These are phyloP conservation scores for Pseudogymnoascus sp. DNA, from an alignment of 2,329 filamentous ascomycete species.

Conservation along the genomic window DNA sequence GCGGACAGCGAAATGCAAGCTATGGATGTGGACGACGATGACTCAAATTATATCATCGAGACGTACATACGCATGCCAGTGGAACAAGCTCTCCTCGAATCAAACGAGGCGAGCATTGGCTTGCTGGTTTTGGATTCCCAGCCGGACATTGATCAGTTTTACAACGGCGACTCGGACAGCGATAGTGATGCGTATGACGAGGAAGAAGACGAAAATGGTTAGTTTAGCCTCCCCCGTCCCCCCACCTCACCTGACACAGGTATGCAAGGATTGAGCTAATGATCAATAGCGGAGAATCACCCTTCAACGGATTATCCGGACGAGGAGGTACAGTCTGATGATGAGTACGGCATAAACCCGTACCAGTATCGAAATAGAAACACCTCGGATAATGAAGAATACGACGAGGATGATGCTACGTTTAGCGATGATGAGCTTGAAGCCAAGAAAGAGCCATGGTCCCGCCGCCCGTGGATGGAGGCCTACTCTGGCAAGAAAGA, in stretches of 20 bases:
- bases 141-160: conserved; percentile 49
- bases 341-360: conserved; percentile 52
- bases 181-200: conserved; percentile 51
- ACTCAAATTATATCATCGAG: conserved; percentile 57
- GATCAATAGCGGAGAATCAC: conserved; percentile 61
- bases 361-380: conserved; percentile 46
- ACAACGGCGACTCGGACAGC: conserved; percentile 49
- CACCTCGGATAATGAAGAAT: conserved; percentile 28
- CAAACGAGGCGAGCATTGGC: conserved; percentile 43
- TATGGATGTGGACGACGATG: conserved; percentile 38
- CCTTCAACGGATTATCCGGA: conserved; percentile 77
- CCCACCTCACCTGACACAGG: background rate
- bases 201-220: conserved; percentile 62
- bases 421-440: conserved; percentile 25
- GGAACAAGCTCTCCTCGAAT: conserved; percentile 40
- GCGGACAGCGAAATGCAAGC: conserved; percentile 28
- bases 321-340: conserved; percentile 68
- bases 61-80: conserved; percentile 57
- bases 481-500: conserved; percentile 2
- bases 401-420: conserved; percentile 16
- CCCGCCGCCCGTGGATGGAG: conserved; percentile 15
- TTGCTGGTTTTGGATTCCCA: conserved; percentile 29
- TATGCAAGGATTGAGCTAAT: conserved; percentile 15
- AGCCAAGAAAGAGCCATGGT: conserved; percentile 25
- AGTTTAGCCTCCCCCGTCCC: conserved; percentile 15